Evolutionary conservation across 2,329 filamentous ascomycete species (phyloP).

Genomic region (Fusarium sp.): DNA sequence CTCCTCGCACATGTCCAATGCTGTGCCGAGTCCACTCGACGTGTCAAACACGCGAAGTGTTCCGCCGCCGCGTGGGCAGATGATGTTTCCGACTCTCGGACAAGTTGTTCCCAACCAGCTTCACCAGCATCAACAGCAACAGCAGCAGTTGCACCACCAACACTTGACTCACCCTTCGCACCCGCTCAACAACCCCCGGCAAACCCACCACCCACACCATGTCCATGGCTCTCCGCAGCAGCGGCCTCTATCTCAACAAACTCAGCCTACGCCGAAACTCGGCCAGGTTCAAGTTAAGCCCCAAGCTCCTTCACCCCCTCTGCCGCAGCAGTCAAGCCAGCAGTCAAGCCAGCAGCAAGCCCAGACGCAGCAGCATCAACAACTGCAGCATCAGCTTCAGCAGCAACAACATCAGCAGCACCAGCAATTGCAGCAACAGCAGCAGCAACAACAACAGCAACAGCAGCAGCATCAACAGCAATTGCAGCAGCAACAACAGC

Average conservation of each 20-base stretch:
- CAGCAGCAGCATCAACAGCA: constrained; percentile 46
- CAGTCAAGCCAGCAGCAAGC: constrained; percentile 44
- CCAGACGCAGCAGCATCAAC: constrained; percentile 44
- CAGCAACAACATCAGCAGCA: constrained; percentile 47
- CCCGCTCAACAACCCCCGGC: constrained; percentile 43
- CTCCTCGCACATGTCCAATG: constrained; percentile 60
- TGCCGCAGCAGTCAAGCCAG: constrained; percentile 46
- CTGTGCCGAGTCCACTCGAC: constrained; percentile 61
- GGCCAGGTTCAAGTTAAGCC: constrained; percentile 49
- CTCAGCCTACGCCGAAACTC: constrained; percentile 46
- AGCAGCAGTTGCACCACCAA: constrained; percentile 51
- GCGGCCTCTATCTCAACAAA: constrained; percentile 54
- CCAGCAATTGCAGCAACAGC: constrained; percentile 52
- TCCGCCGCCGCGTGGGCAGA: constrained; percentile 58
- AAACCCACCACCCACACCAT: constrained; percentile 44
- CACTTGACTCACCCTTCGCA: constrained; percentile 46
- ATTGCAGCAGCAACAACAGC: constrained; percentile 45
- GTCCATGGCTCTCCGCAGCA: constrained; percentile 49
- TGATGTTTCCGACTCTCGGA: constrained; percentile 52
- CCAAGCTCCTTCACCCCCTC: constrained; percentile 48
- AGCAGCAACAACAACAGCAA: constrained; percentile 47
- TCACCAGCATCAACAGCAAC: constrained; percentile 57
- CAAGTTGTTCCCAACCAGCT: constrained; percentile 59
- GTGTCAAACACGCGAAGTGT: constrained; percentile 59
- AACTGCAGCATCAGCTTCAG: constrained; percentile 45